Conservation (phyloP, 1,139 yeast species). For the Blastobotrys niveus region DNA sequence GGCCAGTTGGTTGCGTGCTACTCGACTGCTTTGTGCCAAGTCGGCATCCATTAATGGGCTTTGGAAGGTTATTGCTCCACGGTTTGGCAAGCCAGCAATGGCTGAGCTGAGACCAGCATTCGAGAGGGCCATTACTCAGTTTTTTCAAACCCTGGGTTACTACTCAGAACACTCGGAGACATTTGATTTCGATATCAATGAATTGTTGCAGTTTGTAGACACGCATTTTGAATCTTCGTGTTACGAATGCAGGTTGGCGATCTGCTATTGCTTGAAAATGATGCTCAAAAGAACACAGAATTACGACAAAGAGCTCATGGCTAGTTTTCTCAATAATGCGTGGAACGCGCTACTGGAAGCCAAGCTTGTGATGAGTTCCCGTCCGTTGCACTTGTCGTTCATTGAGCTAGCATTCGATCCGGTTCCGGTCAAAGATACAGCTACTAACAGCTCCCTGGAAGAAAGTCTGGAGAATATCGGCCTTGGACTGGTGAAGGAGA, state of each 20-base stretch:
- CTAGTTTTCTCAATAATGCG: conserved; percentile 28
- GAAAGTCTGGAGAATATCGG: conserved; percentile 25
- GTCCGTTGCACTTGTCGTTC: conserved; percentile 52
- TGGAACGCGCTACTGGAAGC: conserved; percentile 60
- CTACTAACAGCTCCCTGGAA: conserved; percentile 11
- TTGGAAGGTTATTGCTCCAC: conserved; percentile 1
- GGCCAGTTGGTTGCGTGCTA: conserved; percentile 6
- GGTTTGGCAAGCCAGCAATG: background rate
- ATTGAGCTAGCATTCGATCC: conserved; percentile 44
- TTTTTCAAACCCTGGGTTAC: conserved; percentile 2
- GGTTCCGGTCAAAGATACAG: conserved; percentile 25
- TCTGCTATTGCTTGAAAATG: conserved; percentile 12
- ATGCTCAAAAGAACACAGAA: conserved; percentile 1
- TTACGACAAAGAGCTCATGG: background rate
- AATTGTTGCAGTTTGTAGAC: background rate
- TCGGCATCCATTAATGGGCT: conserved; percentile 3
- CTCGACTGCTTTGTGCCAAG: conserved; percentile 1
- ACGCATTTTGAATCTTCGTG: conserved; percentile 17
- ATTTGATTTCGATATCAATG: conserved; percentile 7
- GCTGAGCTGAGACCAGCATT: conserved; percentile 3
- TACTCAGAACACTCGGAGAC: background rate
- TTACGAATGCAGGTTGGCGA: conserved; percentile 16
- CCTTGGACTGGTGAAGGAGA: conserved; percentile 32
- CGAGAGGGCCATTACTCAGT: conserved; percentile 7
- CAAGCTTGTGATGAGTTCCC: conserved; percentile 61